Evolutionary conservation across 352 stramenopile genomes (phyloP).

Genomic region (Phytophthora tentaculata): DNA sequence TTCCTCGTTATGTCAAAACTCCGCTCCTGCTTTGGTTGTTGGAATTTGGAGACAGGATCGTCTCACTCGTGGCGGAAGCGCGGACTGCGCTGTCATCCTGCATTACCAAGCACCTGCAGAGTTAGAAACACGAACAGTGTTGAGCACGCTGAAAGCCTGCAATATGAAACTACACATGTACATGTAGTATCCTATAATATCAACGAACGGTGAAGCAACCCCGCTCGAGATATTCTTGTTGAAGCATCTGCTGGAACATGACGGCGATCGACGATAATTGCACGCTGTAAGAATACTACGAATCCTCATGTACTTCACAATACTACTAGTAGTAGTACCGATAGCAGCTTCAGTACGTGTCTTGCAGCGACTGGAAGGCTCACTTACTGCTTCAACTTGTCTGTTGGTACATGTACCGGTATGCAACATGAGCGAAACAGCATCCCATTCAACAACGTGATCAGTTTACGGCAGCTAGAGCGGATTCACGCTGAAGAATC

Average conservation of each 20-base stretch:
- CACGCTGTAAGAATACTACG: neutral
- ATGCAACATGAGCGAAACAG: neutral
- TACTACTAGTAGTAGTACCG: too few species aligned
- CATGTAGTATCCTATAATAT: too few species aligned
- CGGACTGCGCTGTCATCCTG: conserved; percentile 2
- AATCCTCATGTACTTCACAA: neutral
- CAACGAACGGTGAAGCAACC: conserved; percentile 1
- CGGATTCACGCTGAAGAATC: neutral
- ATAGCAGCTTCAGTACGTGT: neutral
- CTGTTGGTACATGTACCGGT: neutral
- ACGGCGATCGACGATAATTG: conserved; percentile 6
- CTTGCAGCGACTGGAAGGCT: conserved; percentile 11
- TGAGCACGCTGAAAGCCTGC: too few species aligned
- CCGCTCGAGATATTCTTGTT: neutral
- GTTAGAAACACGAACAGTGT: neutral
- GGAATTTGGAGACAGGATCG: too few species aligned
- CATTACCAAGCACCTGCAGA: neutral
- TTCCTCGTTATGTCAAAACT: too few species aligned
- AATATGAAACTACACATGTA: too few species aligned
- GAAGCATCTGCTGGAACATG: conserved; percentile 29
- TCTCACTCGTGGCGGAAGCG: too few species aligned
- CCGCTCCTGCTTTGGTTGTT: too few species aligned
- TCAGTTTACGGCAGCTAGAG: neutral
- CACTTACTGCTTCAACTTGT: conserved; percentile 8
- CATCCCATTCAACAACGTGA: conserved; percentile 8